Percentiles rank a stretch among this genome's conserved stretches.
phyloP scores from a whole-genome alignment of 2,329 filamentous ascomycete genomes.

The Claviceps humidiphila region DNA sequence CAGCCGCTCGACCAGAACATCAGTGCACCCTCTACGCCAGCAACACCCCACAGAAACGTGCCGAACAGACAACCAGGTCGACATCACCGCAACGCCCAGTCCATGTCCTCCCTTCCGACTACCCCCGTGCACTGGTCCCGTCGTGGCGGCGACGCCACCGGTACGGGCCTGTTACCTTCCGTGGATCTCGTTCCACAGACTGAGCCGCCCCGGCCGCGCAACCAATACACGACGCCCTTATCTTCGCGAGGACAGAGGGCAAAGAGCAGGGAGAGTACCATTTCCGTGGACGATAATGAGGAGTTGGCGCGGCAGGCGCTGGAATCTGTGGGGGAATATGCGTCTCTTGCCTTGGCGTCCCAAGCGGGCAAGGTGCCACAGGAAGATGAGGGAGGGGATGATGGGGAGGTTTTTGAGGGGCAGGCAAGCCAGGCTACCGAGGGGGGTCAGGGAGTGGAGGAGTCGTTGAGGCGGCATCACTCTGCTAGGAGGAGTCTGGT shows the following conservation, averaged over 20 bases:
- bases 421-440: constrained; percentile 55
- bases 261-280: constrained; percentile 73
- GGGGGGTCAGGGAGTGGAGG: constrained; percentile 36
- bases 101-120: constrained; percentile 69
- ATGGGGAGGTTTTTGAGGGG: constrained; percentile 50
- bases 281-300: constrained; percentile 54
- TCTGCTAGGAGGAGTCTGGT: constrained; percentile 38
- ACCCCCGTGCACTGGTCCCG: constrained; percentile 50
- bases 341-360: constrained; percentile 12
- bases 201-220: constrained; percentile 30
- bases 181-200: constrained; percentile 48
- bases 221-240: constrained; percentile 33
- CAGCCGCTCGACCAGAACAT: constrained; percentile 30
- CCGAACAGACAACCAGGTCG: constrained; percentile 38
- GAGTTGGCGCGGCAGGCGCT: constrained; percentile 42
- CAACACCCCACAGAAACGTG: constrained; percentile 29
- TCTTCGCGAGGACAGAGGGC: constrained; percentile 34
- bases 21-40: constrained; percentile 61
- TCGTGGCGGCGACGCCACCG: constrained; percentile 26
- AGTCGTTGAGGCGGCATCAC: constrained; percentile 53
- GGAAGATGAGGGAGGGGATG: constrained; percentile 15
- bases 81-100: constrained; percentile 66
- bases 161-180: constrained; percentile 42
- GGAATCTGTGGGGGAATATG: constrained; percentile 37
- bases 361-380: constrained; percentile 13